Conservation (phyloP, 257 asterid species). For the Forsythia viridissima region DNA sequence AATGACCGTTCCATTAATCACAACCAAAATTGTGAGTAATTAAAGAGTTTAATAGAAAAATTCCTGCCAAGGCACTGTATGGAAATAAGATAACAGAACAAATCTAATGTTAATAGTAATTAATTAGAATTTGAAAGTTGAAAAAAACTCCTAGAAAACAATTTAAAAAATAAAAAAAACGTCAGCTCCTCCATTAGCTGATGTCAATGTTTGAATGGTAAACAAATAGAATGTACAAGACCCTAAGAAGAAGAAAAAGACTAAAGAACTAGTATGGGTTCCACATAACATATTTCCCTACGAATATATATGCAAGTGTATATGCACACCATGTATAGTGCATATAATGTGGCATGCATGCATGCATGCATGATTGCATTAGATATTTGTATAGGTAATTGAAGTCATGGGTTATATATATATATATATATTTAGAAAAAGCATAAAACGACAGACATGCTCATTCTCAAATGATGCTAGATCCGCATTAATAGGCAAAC, state of each 20-base stretch:
- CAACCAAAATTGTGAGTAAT: too few relatives aligned
- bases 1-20: too few relatives aligned
- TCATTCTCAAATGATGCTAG: slow-evolving; percentile 78
- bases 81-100: background rate
- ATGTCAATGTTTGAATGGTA: background rate
- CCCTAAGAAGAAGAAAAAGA: background rate
- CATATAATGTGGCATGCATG: background rate
- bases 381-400: slow-evolving; percentile 20
- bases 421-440: background rate
- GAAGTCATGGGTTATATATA: slow-evolving; percentile 22
- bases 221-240: background rate
- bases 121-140: background rate
- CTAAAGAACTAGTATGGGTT: background rate
- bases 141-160: background rate
- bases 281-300: background rate
- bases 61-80: too few relatives aligned
- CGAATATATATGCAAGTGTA: background rate
- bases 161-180: background rate
- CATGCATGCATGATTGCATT: slow-evolving; percentile 2
- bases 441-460: slow-evolving; percentile 78
- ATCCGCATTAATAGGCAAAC: slow-evolving; percentile 77
- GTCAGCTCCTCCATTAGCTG: background rate
- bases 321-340: background rate
- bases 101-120: background rate
- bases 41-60: too few relatives aligned